Evolutionary conservation across 2,329 filamentous ascomycete species (phyloP).

Genomic region (Fusarium verticillioides): DNA sequence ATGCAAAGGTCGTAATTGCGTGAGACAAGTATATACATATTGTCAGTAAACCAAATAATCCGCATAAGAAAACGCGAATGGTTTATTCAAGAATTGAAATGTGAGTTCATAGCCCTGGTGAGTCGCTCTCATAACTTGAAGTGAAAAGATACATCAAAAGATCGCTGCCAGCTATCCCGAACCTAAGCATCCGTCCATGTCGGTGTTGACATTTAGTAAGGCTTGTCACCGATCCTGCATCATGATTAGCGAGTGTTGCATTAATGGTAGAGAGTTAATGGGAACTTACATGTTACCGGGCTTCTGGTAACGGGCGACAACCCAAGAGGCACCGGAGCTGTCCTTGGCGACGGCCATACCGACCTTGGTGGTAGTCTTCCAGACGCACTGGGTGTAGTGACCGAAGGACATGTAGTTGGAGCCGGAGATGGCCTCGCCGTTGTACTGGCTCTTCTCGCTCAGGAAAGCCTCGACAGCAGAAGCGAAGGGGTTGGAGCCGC

Average conservation of each 20-base stretch:
- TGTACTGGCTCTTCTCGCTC: slow-evolving; percentile 40
- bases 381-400: slow-evolving; percentile 43
- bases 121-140: slow-evolving; percentile 23
- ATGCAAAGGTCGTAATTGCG: slow-evolving; percentile 14
- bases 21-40: slow-evolving; percentile 18
- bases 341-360: slow-evolving; percentile 37
- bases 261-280: too few relatives aligned
- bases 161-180: slow-evolving; percentile 14
- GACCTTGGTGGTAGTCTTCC: slow-evolving; percentile 43
- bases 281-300: slow-evolving; percentile 43
- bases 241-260: slow-evolving; percentile 17
- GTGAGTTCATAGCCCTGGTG: slow-evolving; percentile 26
- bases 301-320: slow-evolving; percentile 41
- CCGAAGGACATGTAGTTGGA: slow-evolving; percentile 40
- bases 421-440: slow-evolving; percentile 31
- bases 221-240: slow-evolving; percentile 33
- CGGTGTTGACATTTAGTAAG: slow-evolving; percentile 31
- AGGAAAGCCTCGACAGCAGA: slow-evolving; percentile 38
- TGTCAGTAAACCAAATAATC: slow-evolving; percentile 13
- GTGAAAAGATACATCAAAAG: slow-evolving; percentile 33
- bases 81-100: slow-evolving; percentile 31
- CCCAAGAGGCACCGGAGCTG: slow-evolving; percentile 31
- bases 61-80: slow-evolving; percentile 15
- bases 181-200: slow-evolving; percentile 4
- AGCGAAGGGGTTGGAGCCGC: slow-evolving; percentile 21